Evolutionary conservation across 306 rosid genomes (phyloP).

Genomic region (Macrotyloma uniflorum): DNA sequence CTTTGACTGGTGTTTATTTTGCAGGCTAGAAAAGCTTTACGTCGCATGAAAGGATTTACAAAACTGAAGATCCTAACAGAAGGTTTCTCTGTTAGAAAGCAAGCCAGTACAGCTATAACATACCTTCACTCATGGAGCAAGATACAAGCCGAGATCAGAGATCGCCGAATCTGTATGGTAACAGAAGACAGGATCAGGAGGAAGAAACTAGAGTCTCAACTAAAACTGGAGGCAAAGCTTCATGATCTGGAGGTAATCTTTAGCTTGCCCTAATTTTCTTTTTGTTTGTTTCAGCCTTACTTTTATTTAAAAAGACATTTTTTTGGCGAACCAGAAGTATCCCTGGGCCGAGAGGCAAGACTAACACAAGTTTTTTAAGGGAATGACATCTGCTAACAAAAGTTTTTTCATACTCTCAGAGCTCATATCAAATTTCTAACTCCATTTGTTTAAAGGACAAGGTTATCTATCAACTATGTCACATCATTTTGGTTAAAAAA

Average conservation of each 20-base stretch:
- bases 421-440: too few species aligned
- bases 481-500: too few species aligned
- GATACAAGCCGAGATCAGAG: constrained; percentile 72
- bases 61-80: constrained; percentile 65
- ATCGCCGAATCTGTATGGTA: constrained; percentile 89
- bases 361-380: too few species aligned
- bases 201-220: constrained; percentile 85
- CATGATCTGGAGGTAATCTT: constrained; percentile 81
- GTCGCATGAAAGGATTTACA: constrained; percentile 67
- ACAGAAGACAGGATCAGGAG: constrained; percentile 78
- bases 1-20: constrained; percentile 3
- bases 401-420: too few species aligned
- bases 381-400: too few species aligned
- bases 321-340: neutral
- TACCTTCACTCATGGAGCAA: constrained; percentile 92
- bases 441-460: too few species aligned
- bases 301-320: neutral
- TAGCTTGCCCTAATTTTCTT: constrained; percentile 4
- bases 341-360: too few species aligned
- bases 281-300: neutral
- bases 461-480: too few species aligned
- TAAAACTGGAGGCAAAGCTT: constrained; percentile 90
- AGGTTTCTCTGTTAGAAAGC: constrained; percentile 66
- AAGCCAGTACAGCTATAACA: constrained; percentile 67
- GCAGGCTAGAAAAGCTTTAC: constrained; percentile 83